These are phyloP conservation scores for Ascochyta lentis DNA, from an alignment of 2,329 filamentous ascomycete species.

Conservation along the genomic window DNA sequence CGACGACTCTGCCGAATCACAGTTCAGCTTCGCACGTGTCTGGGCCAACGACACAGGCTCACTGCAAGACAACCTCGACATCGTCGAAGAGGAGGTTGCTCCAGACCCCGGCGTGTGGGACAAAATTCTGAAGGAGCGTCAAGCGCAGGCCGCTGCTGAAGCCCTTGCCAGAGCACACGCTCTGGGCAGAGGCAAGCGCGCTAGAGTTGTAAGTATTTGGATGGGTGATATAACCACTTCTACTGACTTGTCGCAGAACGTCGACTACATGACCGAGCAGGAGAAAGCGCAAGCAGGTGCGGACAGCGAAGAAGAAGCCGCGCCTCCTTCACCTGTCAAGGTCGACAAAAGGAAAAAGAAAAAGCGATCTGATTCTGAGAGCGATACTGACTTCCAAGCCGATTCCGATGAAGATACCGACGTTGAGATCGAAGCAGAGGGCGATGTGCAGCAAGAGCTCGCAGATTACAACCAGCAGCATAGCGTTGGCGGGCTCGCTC, in stretches of 20 bases:
- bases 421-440: slow-evolving; percentile 8
- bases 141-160: slow-evolving; percentile 77
- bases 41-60: slow-evolving; percentile 84
- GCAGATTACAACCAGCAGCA: background rate
- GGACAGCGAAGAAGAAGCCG: slow-evolving; percentile 25
- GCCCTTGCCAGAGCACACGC: slow-evolving; percentile 70
- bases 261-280: slow-evolving; percentile 57
- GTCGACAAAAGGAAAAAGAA: slow-evolving; percentile 34
- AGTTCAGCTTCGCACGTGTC: slow-evolving; percentile 88
- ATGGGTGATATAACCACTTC: background rate
- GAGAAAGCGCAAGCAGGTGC: slow-evolving; percentile 24
- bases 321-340: slow-evolving; percentile 42
- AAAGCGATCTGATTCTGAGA: slow-evolving; percentile 47
- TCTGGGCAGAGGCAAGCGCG: slow-evolving; percentile 85
- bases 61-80: slow-evolving; percentile 68
- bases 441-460: slow-evolving; percentile 9
- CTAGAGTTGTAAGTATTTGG: slow-evolving; percentile 61
- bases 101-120: slow-evolving; percentile 83
- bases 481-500: background rate
- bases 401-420: slow-evolving; percentile 40
- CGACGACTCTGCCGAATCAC: slow-evolving; percentile 72
- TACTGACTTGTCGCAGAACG: slow-evolving; percentile 34
- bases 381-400: slow-evolving; percentile 59
- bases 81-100: slow-evolving; percentile 60
- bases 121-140: slow-evolving; percentile 82